Evolutionary conservation across 1,284 basidiomycete genomes (phyloP), one percentile per base, ranked within the genome.

Genomic region (Quambalaria eucalypti): DNA sequence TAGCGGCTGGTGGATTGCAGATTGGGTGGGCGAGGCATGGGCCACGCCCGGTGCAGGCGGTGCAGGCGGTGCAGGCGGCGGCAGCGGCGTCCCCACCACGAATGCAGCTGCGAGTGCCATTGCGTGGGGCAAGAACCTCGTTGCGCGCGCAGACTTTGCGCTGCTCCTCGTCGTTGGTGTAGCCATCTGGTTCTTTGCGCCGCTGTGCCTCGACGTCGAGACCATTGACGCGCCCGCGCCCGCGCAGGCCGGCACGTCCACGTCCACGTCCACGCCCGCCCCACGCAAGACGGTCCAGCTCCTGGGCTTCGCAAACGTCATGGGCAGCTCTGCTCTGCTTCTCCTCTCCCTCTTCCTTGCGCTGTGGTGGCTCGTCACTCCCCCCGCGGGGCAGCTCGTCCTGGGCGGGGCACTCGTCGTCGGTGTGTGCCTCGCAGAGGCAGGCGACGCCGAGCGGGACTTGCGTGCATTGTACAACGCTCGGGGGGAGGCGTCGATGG

Each of bases 271-370:
- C 1, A 14, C 48, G 25, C 25, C 39, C n/a, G 44, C 51, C 10
- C 28, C n/a, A 28, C 31, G 52, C 16, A 4, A 48, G 25, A 38
- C 21, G 4, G 19, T 63, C 90, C 50, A 82, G 81, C 82, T 97
- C 0, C 78, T 90, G 1, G 91, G 93, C 0, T 95, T 87, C 69
- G 87, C 87, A 0, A 97, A 98, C 75, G 84, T 87, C 0, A 89
- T 86, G 65, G 95, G 91, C 2, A 84, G 90, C 19, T 84, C 86
- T 0, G 95, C 90, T 75, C 77, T 92, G 51, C 78, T 96, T 46
- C 87, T 95, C 69, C 84, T 86, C 80, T 80, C 82, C 19, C 80
- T 87, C 28, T 77, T 81, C 39, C 82, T 92, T 50, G 78, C 81
- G 12, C 54, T 87, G 25, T 61, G 81, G 38, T 90, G 85, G 77